Percentiles rank a stretch among this genome's conserved stretches.
phyloP scores from a whole-genome alignment of 176 grass and related monocot genomes.

The Secale cereale region DNA sequence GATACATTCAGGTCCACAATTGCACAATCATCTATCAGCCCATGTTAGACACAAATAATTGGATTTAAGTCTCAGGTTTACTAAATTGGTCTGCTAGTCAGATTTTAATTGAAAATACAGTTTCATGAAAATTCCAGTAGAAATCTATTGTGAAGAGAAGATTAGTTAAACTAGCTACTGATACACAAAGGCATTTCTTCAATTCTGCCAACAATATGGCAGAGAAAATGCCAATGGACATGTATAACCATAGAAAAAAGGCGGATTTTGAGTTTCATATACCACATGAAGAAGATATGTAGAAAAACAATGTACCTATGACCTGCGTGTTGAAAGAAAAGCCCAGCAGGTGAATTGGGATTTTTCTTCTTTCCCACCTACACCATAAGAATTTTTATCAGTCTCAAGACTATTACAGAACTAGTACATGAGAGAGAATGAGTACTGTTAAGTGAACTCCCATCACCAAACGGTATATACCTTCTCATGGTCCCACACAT shows the following conservation, averaged over 20 bases:
- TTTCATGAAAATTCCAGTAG: background rate
- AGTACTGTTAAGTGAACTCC: background rate
- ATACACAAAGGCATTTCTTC: background rate
- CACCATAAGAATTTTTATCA: conserved; percentile 1
- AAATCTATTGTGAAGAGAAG: background rate
- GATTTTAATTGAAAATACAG: background rate
- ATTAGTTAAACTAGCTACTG: background rate
- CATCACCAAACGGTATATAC: conserved; percentile 19
- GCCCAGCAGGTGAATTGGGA: conserved; percentile 59
- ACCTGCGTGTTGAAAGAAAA: conserved; percentile 96
- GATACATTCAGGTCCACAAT: background rate
- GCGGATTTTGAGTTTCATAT: background rate
- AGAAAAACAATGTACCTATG: conserved; percentile 61
- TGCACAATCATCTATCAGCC: background rate
- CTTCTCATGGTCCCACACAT: conserved; percentile 91
- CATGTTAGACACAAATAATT: background rate
- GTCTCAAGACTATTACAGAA: background rate
- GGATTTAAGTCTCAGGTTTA: background rate
- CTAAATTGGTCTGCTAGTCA: background rate
- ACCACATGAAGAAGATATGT: background rate
- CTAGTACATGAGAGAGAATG: background rate
- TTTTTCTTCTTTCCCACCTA: conserved; percentile 85
- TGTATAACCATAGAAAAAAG: conserved; percentile 9
- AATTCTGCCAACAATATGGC: background rate
- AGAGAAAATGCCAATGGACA: conserved; percentile 11